Evolutionary conservation across 768 basidiomycete species (phyloP).

Genomic region (Phaeotremella fagi): DNA sequence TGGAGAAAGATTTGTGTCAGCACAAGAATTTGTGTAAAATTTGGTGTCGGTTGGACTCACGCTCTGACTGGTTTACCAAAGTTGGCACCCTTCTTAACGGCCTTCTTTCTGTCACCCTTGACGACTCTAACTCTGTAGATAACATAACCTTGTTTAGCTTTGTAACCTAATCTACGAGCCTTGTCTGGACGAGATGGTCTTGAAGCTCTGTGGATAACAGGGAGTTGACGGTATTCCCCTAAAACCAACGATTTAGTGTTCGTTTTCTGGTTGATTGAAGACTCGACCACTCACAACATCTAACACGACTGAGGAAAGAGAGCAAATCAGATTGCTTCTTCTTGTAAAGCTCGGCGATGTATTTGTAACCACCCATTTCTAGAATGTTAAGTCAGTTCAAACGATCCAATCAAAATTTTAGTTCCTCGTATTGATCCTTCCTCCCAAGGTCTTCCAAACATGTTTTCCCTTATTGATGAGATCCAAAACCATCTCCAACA

Average conservation of each 20-base stretch:
- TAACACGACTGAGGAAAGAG: conserved; percentile 93
- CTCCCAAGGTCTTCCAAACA: too few species aligned
- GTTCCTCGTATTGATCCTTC: too few species aligned
- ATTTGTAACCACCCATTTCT: conserved; percentile 56
- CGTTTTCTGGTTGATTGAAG: too few species aligned
- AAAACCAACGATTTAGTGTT: too few species aligned
- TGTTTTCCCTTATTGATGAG: too few species aligned
- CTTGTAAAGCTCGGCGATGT: conserved; percentile 95
- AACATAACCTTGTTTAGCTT: conserved; percentile 99
- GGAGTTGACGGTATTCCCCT: conserved; percentile 98
- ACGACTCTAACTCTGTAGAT: conserved; percentile 96
- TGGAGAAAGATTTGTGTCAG: too few species aligned
- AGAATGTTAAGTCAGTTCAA: too few species aligned
- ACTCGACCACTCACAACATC: too few species aligned
- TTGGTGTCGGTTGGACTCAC: too few species aligned
- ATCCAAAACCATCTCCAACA: too few species aligned
- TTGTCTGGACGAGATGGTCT: conserved; percentile 98
- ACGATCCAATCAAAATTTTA: too few species aligned
- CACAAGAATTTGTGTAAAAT: too few species aligned
- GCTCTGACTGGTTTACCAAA: conserved; percentile 99
- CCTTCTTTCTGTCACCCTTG: conserved; percentile 98
- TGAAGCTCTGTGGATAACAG: conserved; percentile 96
- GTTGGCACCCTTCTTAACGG: conserved; percentile 97
- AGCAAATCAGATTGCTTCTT: conserved; percentile 67
- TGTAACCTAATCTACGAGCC: conserved; percentile 97